phyloP scores from a whole-genome alignment of 2,329 filamentous ascomycete genomes.

The Aspergillus aculeatus region DNA sequence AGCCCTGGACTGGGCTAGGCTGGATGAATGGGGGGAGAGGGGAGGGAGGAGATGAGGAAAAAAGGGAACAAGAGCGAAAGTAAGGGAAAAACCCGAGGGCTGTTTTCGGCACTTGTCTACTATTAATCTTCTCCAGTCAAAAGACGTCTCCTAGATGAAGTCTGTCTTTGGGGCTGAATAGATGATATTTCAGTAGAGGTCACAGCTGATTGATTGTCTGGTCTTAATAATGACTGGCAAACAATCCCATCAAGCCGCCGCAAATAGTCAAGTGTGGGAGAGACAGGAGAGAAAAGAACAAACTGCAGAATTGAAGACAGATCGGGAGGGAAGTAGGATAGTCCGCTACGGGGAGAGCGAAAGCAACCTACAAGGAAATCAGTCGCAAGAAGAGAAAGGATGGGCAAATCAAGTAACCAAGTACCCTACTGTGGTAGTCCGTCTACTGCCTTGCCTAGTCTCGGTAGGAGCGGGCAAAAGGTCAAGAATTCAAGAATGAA shows the following conservation, averaged over 20 bases:
- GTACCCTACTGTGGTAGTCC: background rate
- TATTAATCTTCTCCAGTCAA: too few relatives aligned
- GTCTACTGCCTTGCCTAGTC: background rate
- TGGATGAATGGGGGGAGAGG: background rate
- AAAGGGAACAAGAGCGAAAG: background rate
- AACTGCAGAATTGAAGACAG: slow-evolving; percentile 13
- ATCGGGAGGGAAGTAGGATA: slow-evolving; percentile 26
- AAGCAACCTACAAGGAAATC: background rate
- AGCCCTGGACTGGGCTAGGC: background rate
- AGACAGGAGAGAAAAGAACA: slow-evolving; percentile 8
- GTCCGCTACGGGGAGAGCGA: slow-evolving; percentile 16
- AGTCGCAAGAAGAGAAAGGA: background rate
- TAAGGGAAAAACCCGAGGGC: background rate
- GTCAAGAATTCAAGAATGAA: too few relatives aligned
- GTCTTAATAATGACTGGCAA: background rate
- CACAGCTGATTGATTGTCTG: background rate
- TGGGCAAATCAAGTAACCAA: background rate
- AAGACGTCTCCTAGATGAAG: too few relatives aligned
- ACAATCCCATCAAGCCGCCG: background rate
- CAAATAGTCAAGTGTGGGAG: slow-evolving; percentile 8
- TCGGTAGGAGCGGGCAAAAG: background rate
- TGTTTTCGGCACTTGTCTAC: background rate
- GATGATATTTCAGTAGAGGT: background rate
- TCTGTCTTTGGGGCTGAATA: too few relatives aligned
- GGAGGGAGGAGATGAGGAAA: slow-evolving; percentile 1